Conservation (phyloP, 2,329 filamentous ascomycete genomes). For the Nemania bipapillata region DNA sequence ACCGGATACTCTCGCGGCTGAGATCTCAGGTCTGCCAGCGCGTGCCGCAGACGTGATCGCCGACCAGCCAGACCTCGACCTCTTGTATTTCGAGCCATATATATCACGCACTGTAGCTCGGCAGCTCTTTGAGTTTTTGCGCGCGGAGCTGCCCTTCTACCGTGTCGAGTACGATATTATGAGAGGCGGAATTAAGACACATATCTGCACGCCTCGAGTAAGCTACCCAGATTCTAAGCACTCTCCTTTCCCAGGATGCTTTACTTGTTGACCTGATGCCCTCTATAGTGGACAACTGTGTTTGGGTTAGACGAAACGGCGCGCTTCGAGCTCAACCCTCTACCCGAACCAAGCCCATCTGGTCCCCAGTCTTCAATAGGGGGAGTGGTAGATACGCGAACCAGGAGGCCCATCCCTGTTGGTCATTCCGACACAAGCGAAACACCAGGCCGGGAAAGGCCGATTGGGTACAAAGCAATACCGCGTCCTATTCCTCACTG, state of each 20-base stretch:
- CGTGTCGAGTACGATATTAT: conserved; percentile 78
- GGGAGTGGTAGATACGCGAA: conserved; percentile 58
- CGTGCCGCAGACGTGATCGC: conserved; percentile 67
- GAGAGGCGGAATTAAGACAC: conserved; percentile 69
- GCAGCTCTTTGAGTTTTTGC: conserved; percentile 75
- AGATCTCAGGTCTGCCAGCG: conserved; percentile 61
- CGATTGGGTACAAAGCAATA: conserved; percentile 35
- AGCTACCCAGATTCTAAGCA: neutral
- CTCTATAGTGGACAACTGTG: conserved; percentile 63
- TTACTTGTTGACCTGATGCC: neutral
- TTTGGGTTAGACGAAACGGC: conserved; percentile 72
- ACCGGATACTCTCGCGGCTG: conserved; percentile 53
- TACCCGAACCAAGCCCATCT: conserved; percentile 43
- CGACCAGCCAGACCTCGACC: conserved; percentile 75
- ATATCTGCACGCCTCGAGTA: conserved; percentile 62
- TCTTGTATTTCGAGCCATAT: conserved; percentile 80
- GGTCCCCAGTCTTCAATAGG: conserved; percentile 20
- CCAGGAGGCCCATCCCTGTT: conserved; percentile 56
- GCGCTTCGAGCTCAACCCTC: conserved; percentile 57
- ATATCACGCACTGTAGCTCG: conserved; percentile 67
- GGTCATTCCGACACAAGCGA: conserved; percentile 59
- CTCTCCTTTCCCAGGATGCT: neutral
- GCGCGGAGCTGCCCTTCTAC: conserved; percentile 78
- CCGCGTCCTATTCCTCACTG: conserved; percentile 78
- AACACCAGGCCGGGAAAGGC: conserved; percentile 46